phyloP scores from a whole-genome alignment of 129 eudicot genomes.

The Helichrysum umbraculigerum region DNA sequence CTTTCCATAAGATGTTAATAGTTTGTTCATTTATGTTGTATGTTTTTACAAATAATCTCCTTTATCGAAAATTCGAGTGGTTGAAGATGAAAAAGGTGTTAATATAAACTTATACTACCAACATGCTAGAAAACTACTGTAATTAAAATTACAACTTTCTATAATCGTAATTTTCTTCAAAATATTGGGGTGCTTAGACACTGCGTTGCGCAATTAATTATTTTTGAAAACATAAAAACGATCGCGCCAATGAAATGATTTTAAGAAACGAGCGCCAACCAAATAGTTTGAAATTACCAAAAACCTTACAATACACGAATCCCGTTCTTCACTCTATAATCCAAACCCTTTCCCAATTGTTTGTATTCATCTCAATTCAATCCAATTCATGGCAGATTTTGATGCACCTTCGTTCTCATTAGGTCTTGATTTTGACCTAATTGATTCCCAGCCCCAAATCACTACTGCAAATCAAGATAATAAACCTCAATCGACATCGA shows the following conservation, averaged over 20 bases:
- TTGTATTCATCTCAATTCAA: not conserved
- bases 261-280: slow-evolving; percentile 25
- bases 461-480: slow-evolving; percentile 12
- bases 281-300: not conserved
- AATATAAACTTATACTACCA: too few relatives aligned
- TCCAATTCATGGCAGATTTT: slow-evolving; percentile 47
- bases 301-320: slow-evolving; percentile 25
- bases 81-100: too few relatives aligned
- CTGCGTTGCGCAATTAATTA: too few relatives aligned
- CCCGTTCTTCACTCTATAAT: not conserved
- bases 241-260: slow-evolving; percentile 28
- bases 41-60: too few relatives aligned
- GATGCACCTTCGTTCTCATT: slow-evolving; percentile 81
- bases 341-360: slow-evolving; percentile 4
- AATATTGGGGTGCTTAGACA: too few relatives aligned
- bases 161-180: too few relatives aligned
- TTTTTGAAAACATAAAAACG: not conserved
- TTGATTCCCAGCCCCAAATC: slow-evolving; percentile 51
- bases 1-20: too few relatives aligned
- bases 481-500: slow-evolving; percentile 14
- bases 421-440: slow-evolving; percentile 72
- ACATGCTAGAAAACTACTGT: too few relatives aligned
- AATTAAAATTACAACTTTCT: too few relatives aligned
- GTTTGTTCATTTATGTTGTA: too few relatives aligned
- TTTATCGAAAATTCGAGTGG: too few relatives aligned